These are phyloP conservation scores for Datura wrightii DNA, from an alignment of 257 asterid genomes.

Conservation along the genomic window DNA sequence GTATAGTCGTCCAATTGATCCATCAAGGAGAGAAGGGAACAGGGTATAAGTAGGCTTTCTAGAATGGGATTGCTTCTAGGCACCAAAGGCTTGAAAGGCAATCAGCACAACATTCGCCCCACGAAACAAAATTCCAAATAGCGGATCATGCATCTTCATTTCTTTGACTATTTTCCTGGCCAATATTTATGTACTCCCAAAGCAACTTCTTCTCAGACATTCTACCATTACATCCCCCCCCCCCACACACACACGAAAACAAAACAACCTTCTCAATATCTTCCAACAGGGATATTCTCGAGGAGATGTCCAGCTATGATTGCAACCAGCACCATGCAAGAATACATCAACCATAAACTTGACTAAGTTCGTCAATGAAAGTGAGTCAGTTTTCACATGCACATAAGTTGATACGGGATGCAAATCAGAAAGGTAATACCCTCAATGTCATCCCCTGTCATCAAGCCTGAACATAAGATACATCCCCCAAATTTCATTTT, in stretches of 20 bases:
- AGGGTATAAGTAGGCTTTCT: too few relatives aligned
- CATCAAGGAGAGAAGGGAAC: too few relatives aligned
- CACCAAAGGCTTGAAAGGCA: neutral
- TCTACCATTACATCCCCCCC: neutral
- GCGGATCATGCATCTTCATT: neutral
- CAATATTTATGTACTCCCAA: neutral
- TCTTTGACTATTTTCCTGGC: neutral
- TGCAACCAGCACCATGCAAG: neutral
- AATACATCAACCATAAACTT: slow-evolving; percentile 13
- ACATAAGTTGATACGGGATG: neutral
- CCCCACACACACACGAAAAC: neutral
- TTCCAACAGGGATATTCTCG: neutral
- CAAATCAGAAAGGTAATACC: neutral
- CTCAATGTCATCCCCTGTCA: neutral
- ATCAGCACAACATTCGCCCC: neutral
- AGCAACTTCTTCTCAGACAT: neutral
- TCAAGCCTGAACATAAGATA: neutral
- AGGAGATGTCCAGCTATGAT: neutral
- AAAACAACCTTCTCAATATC: neutral
- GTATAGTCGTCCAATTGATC: too few relatives aligned
- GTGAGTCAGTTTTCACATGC: neutral
- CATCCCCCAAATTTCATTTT: neutral
- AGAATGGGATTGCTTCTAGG: neutral
- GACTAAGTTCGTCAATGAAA: neutral
- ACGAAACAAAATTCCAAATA: neutral